Evolutionary conservation across 768 basidiomycete species (phyloP), one percentile per base, ranked within the genome.

Genomic region (Amyloporia xantha): DNA sequence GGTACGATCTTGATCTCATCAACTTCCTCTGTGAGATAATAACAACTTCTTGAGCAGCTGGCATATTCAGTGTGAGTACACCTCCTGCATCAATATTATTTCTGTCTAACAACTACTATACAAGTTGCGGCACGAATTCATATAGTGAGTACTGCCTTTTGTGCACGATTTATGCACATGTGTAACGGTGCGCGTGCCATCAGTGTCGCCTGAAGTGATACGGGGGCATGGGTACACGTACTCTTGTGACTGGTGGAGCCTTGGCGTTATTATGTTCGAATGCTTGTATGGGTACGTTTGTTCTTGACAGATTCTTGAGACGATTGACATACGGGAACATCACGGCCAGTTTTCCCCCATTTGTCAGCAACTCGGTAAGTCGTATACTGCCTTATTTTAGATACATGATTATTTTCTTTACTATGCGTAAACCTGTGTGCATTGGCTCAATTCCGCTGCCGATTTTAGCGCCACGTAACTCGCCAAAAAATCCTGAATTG

Each of bases 161-260:
- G n/a, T n/a, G n/a, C n/a, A n/a, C n/a, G n/a, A n/a, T 52, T 36
- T n/a, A 25, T 25, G 45, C 47, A 21, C 17, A 28, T 10, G 17
- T 27, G 30, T 25, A 12, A 28, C n/a, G 19, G n/a, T n/a, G 26
- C 39, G 38, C 26, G 41, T 45, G 50, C 57, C 57, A 26, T 50
- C 54, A 91, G 90, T 91, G 88, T 90, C 87, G 7, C 90, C 89
- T 37, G 89, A 91, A 65, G 90, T 91, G 40, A 90, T 92, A 62
- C 80, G 88, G 57, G 87, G 88, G 19, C 86, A 90, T 62, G 94
- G 93, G 21, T 97, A 98, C 67, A 82, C 86, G 33, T 94, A 89
- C 68, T 88, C 86, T 28, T 95, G 92, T 63, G 95, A 98, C 63
- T 98, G 93, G 93, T 99, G 95, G 95, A 91, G 88, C 68, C 77